Base-by-base conservation (phyloP, 1,139 yeast genomes). In the Diutina ranongensis region DNA sequence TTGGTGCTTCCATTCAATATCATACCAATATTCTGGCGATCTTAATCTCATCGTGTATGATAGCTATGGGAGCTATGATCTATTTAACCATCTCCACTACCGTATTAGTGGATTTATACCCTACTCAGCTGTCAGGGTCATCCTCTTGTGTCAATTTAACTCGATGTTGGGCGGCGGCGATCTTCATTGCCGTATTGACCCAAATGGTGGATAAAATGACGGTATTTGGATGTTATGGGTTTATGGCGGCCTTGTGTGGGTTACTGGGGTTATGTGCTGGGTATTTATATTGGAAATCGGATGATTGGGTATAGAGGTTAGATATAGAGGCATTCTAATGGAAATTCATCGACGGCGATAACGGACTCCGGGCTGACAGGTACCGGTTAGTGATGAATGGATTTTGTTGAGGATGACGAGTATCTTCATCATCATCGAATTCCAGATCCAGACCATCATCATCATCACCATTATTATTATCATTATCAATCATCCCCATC, bases 151-250 rank as follows among this genome's bases (percentile, higher is more conserved):
- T 46, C 20, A 33, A 28, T 9, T 19, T 38, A 10, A 52, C 54
- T 18, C 25, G 41, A 13, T 49, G 45, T 12, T 45, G 18, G 33
- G 49, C 40, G 2, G 22, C 40, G 13, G 50, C 25, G 4, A 15
- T 33, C 19, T 57, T 60, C 2, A 68, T 64, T 44, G 66, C 54
- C 0, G 84, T 84, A 59, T 78, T 84, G 25, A 78, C 55, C 52
- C 84, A 79, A 48, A 78, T 45, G 80, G 64, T 46, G 67, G 60
- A 40, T 63, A 38, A 27, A 31, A 41, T 19, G 18, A 40, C 46
- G 2, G 32, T 35, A 12, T 32, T 38, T 13, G 50, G 28, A 15
- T 46, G 35, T 35, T 50, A 47, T 13, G 35, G 38, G 16, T 50
- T 40, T 3, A 38, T 38, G 21, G 20, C 46, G 45, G 45, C 13